Evolutionary conservation across 2,329 filamentous ascomycete genomes (phyloP).

Genomic region (Talaromyces verruculosus): DNA sequence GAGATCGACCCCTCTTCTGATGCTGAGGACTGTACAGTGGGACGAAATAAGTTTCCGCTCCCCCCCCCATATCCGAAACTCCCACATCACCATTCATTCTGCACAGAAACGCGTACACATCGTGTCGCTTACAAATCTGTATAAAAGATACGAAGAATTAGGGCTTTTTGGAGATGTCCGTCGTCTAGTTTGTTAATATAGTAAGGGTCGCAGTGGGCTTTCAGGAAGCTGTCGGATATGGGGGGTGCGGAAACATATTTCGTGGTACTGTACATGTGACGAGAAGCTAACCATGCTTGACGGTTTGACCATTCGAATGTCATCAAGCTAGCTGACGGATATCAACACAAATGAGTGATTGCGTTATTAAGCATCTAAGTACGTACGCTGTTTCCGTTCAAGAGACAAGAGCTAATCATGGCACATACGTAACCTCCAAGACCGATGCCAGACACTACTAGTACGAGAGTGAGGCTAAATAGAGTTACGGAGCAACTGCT

Average conservation of each 20-base stretch:
- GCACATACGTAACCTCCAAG: not conserved
- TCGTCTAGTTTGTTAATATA: too few species aligned
- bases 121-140: too few species aligned
- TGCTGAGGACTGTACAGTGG: not conserved
- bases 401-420: not conserved
- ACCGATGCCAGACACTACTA: not conserved
- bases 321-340: not conserved
- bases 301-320: not conserved
- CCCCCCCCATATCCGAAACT: too few species aligned
- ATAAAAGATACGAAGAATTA: too few species aligned
- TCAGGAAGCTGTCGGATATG: too few species aligned
- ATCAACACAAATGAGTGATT: not conserved
- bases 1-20: not conserved
- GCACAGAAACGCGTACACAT: too few species aligned
- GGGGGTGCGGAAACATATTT: too few species aligned
- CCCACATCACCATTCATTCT: too few species aligned
- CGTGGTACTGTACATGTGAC: not conserved
- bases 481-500: conserved; percentile 5
- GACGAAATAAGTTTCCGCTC: too few species aligned
- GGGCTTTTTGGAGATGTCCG: too few species aligned
- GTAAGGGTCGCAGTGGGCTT: too few species aligned
- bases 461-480: conserved; percentile 12
- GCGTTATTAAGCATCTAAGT: not conserved
- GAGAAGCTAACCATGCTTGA: not conserved
- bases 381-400: not conserved